phyloP scores from a whole-genome alignment of 2,329 filamentous ascomycete genomes.

The Botrytis medusae region DNA sequence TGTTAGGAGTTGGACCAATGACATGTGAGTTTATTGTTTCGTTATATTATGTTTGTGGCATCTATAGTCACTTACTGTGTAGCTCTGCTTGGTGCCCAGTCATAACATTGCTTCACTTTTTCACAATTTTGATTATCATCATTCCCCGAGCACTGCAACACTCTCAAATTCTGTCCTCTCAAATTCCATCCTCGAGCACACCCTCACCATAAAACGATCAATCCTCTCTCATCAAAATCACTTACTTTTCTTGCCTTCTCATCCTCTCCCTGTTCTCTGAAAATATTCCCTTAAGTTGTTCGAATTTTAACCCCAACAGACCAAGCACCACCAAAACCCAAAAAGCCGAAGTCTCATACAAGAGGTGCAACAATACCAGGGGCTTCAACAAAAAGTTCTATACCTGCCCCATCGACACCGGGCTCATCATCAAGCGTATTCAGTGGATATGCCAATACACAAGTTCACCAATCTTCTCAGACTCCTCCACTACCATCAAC shows the following conservation, averaged over 20 bases:
- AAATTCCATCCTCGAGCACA: background rate
- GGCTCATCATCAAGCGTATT: background rate
- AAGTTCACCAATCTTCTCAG: background rate
- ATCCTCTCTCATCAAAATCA: background rate
- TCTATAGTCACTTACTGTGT: background rate
- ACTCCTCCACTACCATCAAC: conserved; percentile 2
- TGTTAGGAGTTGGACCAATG: conserved; percentile 19
- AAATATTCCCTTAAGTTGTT: background rate
- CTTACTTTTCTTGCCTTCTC: background rate
- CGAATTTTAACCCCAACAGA: conserved; percentile 24
- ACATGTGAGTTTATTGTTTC: conserved; percentile 8
- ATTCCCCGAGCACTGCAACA: background rate
- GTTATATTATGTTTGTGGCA: background rate
- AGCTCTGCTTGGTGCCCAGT: conserved; percentile 7
- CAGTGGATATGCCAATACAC: background rate
- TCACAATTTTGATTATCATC: background rate
- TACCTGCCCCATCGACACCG: background rate
- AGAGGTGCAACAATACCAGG: conserved; percentile 16
- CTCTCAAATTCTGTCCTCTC: background rate
- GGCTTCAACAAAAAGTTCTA: background rate
- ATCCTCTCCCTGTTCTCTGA: background rate
- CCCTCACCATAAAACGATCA: background rate
- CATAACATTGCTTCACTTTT: background rate
- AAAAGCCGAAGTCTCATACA: conserved; percentile 13
- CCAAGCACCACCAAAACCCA: conserved; percentile 2